These are phyloP conservation scores for Hypoxylon sp. DNA, from an alignment of 2,329 filamentous ascomycete genomes.

Conservation along the genomic window DNA sequence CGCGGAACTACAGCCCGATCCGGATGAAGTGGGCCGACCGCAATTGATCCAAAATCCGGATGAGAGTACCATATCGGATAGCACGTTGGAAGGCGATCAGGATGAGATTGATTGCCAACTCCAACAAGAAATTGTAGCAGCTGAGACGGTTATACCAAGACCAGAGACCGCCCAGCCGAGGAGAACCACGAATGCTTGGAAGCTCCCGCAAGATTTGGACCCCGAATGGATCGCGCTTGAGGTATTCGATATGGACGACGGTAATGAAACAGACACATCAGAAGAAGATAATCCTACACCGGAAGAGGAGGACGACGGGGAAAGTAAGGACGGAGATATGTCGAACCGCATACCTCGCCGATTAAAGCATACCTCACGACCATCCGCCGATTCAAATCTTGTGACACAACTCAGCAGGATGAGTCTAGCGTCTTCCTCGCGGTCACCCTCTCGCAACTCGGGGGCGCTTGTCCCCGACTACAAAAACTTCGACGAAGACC, in stretches of 20 bases:
- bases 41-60: constrained; percentile 38
- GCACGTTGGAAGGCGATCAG: constrained; percentile 56
- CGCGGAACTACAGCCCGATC: constrained; percentile 58
- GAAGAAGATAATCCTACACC: constrained; percentile 42
- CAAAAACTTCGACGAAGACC: constrained; percentile 41
- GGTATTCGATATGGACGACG: constrained; percentile 78
- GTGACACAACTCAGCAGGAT: constrained; percentile 53
- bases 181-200: constrained; percentile 60
- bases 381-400: constrained; percentile 51
- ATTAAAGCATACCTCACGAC: constrained; percentile 39
- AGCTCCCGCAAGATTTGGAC: constrained; percentile 81
- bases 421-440: constrained; percentile 62
- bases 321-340: constrained; percentile 24
- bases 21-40: constrained; percentile 60
- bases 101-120: constrained; percentile 65
- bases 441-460: constrained; percentile 45
- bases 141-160: constrained; percentile 6
- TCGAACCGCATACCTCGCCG: constrained; percentile 18
- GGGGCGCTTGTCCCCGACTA: constrained; percentile 18
- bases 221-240: constrained; percentile 94
- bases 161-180: constrained; percentile 11
- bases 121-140: constrained; percentile 54
- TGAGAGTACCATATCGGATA: constrained; percentile 40
- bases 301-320: constrained; percentile 17
- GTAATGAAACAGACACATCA: constrained; percentile 49